These are phyloP conservation scores for Mycena rebaudengoi DNA, from an alignment of 768 basidiomycete genomes.

Conservation along the genomic window DNA sequence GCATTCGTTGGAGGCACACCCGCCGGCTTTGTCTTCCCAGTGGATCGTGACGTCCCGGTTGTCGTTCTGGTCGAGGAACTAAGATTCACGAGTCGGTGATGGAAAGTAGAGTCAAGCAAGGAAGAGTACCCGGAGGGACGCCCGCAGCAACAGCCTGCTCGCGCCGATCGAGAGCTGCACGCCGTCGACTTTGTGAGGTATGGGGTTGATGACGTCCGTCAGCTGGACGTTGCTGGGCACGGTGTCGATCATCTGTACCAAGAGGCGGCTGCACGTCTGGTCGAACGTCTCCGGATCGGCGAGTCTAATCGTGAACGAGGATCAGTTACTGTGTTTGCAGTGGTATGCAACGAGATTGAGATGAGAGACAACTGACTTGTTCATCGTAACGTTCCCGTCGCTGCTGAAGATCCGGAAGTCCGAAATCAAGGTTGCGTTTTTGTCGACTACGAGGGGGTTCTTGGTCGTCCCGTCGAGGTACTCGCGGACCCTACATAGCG, in stretches of 20 bases:
- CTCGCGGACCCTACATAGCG: constrained; percentile 43
- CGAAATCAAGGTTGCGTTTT: constrained; percentile 39
- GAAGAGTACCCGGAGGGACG: constrained; percentile 10
- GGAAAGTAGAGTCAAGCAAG: neutral
- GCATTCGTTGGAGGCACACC: constrained; percentile 5
- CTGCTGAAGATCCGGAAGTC: constrained; percentile 52
- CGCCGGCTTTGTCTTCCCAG: constrained; percentile 22
- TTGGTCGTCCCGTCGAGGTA: constrained; percentile 49
- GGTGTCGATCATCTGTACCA: constrained; percentile 57
- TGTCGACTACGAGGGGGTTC: constrained; percentile 46
- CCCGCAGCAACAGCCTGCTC: neutral
- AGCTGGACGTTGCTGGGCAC: constrained; percentile 55
- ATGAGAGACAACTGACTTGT: constrained; percentile 33
- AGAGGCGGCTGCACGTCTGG: constrained; percentile 47
- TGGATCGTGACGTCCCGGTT: constrained; percentile 40
- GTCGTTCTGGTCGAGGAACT: constrained; percentile 42
- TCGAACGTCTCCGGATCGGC: constrained; percentile 44
- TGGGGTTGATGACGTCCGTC: constrained; percentile 53
- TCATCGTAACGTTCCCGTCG: constrained; percentile 51
- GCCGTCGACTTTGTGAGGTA: constrained; percentile 50
- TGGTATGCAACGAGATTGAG: constrained; percentile 6
- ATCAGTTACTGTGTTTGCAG: neutral
- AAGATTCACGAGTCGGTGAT: constrained; percentile 7
- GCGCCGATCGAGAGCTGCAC: constrained; percentile 36
- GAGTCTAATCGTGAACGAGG: constrained; percentile 34